Evolutionary conservation across 148 eudicot genomes (phyloP).

Genomic region (Vaccinium corymbosum): DNA sequence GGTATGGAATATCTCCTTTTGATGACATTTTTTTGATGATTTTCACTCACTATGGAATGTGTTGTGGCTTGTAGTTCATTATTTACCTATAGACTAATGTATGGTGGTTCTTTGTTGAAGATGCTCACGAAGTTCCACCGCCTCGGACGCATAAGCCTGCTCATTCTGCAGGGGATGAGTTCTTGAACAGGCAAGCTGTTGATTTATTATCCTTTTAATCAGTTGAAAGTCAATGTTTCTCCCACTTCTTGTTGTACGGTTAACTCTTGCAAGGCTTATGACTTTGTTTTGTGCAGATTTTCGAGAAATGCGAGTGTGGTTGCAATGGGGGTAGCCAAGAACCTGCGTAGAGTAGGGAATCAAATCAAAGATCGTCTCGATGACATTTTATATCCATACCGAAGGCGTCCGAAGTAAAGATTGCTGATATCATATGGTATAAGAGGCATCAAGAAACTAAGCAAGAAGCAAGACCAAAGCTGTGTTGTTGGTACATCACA

Average conservation of each 20-base stretch:
- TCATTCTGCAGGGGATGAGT: slow-evolving; percentile 58
- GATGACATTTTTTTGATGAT: neutral
- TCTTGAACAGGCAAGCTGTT: slow-evolving; percentile 60
- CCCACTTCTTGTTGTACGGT: neutral
- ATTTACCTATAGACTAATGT: neutral
- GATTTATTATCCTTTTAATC: neutral
- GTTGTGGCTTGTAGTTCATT: neutral
- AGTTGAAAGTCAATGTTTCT: neutral
- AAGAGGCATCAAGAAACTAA: slow-evolving; percentile 1
- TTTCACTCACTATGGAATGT: neutral
- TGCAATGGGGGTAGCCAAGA: slow-evolving; percentile 82
- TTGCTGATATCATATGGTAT: neutral
- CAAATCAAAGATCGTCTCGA: slow-evolving; percentile 71
- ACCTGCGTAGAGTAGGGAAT: slow-evolving; percentile 69
- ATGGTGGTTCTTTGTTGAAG: slow-evolving; percentile 31
- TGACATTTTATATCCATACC: slow-evolving; percentile 62
- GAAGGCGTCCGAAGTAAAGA: slow-evolving; percentile 70
- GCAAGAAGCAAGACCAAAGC: neutral
- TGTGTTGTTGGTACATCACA: neutral
- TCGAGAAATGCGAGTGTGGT: slow-evolving; percentile 73
- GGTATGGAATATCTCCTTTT: neutral
- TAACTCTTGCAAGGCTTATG: neutral
- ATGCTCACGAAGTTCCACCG: slow-evolving; percentile 43
- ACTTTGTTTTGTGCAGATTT: slow-evolving; percentile 45
- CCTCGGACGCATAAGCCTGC: slow-evolving; percentile 49